phyloP scores from a whole-genome alignment of 202 grass and related monocot species.

The Dendrocalamus latiflorus region DNA sequence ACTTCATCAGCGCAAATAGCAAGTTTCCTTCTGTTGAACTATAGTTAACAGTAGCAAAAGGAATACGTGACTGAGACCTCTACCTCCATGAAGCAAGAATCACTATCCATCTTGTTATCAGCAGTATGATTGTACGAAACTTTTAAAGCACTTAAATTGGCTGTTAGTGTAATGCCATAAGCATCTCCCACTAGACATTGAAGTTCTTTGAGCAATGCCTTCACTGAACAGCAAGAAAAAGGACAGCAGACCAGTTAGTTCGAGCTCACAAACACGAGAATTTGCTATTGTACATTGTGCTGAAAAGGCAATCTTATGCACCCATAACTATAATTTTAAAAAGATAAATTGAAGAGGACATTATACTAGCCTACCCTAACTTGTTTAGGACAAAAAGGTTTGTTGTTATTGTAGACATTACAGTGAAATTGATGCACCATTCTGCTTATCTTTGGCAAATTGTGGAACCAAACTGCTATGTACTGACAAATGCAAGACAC shows the following conservation, averaged over 20 bases:
- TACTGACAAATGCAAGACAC: not conserved
- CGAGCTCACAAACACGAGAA: not conserved
- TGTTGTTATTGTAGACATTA: not conserved
- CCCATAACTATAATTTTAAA: not conserved
- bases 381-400: too few species aligned
- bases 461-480: not conserved
- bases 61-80: not conserved
- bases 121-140: not conserved
- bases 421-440: not conserved
- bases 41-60: not conserved
- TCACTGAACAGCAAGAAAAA: conserved; percentile 33
- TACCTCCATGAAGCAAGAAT: conserved; percentile 13
- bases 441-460: not conserved
- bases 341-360: not conserved
- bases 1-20: not conserved
- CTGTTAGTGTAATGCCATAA: conserved; percentile 8
- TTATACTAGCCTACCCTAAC: too few species aligned
- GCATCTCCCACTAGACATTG: conserved; percentile 37
- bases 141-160: conserved; percentile 30
- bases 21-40: not conserved
- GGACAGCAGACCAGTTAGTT: not conserved
- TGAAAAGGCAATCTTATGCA: not conserved
- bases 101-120: not conserved
- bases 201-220: conserved; percentile 51
- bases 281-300: not conserved